phyloP scores from a whole-genome alignment of 345 rosid species.

The Pistacia integerrima region DNA sequence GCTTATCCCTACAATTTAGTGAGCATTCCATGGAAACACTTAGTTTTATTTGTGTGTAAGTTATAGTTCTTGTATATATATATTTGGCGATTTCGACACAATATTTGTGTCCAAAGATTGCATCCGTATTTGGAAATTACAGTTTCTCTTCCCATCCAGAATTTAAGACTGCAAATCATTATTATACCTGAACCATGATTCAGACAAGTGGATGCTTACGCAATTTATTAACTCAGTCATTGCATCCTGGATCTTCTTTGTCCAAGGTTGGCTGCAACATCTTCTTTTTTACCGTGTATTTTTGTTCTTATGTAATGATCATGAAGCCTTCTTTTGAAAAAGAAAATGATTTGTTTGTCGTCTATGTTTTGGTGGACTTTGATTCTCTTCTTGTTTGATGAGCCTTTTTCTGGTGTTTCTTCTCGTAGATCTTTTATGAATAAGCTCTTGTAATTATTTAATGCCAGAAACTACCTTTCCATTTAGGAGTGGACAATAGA shows the following conservation, averaged over 20 bases:
- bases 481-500: not conserved
- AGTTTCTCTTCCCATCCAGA: not conserved
- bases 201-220: conserved; percentile 22
- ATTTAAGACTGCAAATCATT: not conserved
- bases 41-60: too few species aligned
- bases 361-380: not conserved
- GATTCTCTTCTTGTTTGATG: not conserved
- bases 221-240: conserved; percentile 24
- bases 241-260: conserved; percentile 21
- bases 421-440: not conserved
- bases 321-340: too few species aligned
- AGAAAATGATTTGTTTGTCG: not conserved
- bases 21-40: too few species aligned
- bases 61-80: too few species aligned
- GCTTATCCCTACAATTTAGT: too few species aligned
- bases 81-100: too few species aligned
- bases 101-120: too few species aligned
- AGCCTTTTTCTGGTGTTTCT: not conserved
- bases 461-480: not conserved
- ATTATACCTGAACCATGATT: conserved; percentile 19
- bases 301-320: not conserved
- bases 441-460: not conserved
- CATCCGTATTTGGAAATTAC: too few species aligned
- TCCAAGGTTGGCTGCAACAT: conserved; percentile 24
- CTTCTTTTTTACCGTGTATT: not conserved